These are phyloP conservation scores for Dichotomopilus funicola DNA, from an alignment of 2,329 filamentous ascomycete species.

Conservation along the genomic window DNA sequence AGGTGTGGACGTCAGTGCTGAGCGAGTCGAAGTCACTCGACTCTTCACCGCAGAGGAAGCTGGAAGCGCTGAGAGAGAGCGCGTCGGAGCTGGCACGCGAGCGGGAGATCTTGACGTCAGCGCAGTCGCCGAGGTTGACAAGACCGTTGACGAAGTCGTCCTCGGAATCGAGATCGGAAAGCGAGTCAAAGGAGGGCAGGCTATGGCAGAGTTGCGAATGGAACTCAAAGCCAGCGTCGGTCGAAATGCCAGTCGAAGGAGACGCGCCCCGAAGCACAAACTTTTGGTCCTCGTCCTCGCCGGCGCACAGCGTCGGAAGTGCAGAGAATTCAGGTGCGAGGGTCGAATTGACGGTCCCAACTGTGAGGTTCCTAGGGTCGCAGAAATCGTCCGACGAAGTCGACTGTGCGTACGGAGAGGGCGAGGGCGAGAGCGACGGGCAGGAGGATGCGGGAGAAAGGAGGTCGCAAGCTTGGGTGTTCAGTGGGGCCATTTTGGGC, in stretches of 20 bases:
- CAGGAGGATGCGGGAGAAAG: slow-evolving; percentile 70
- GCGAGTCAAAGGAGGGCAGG: slow-evolving; percentile 76
- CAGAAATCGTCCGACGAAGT: slow-evolving; percentile 73
- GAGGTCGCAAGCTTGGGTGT: slow-evolving; percentile 58
- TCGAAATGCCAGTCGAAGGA: slow-evolving; percentile 30
- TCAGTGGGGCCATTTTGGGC: slow-evolving; percentile 52
- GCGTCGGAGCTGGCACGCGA: slow-evolving; percentile 61
- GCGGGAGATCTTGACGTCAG: slow-evolving; percentile 58
- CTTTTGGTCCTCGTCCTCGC: slow-evolving; percentile 54
- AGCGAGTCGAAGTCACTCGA: slow-evolving; percentile 70
- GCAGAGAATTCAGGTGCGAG: slow-evolving; percentile 57
- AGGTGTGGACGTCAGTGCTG: slow-evolving; percentile 55
- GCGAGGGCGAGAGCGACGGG: slow-evolving; percentile 81
- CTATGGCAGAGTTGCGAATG: slow-evolving; percentile 45
- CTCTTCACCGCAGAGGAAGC: slow-evolving; percentile 28
- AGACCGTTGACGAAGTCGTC: slow-evolving; percentile 76
- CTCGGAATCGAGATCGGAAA: slow-evolving; percentile 86
- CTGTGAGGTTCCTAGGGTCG: slow-evolving; percentile 83
- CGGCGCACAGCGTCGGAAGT: slow-evolving; percentile 54
- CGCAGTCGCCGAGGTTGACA: slow-evolving; percentile 56
- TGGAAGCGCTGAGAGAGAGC: slow-evolving; percentile 52
- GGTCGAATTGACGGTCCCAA: slow-evolving; percentile 49
- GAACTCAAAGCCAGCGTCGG: slow-evolving; percentile 43
- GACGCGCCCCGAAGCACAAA: slow-evolving; percentile 41
- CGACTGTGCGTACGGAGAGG: slow-evolving; percentile 68